Evolutionary conservation across 2,329 filamentous ascomycete species (phyloP), one percentile per base, ranked within the genome.

Genomic region (Colletotrichum musae): DNA sequence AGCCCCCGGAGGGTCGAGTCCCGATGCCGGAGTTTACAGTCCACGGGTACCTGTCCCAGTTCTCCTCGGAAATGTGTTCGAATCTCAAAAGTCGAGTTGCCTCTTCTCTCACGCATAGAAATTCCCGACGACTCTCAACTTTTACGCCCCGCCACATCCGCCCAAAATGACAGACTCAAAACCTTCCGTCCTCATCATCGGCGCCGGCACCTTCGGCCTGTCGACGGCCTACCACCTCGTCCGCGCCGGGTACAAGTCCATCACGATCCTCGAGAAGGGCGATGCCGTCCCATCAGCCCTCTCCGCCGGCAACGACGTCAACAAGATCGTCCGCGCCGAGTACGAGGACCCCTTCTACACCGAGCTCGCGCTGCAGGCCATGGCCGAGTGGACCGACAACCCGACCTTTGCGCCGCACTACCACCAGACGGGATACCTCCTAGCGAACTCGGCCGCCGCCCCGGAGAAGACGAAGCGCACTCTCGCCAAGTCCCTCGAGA

Each of bases 391-490:
- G 78, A 73, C 75, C 84, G 85, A 41, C 87, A 57, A 66, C 6
- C 74, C 75, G 9, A 53, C 79, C 1, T 78, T 80, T 45, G 64
- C 70, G 12, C 76, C 73, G 32, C 66, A 80, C 24, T 80, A 79
- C 64, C 73, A 63, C 7, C 72, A 77, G 68, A 77, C 75, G 0
- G 78, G 78, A 2, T 80, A 84, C 73, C 77, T 88, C 2, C 82
- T 86, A 47, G 83, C 81, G 52, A 81, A 81, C 15, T 84, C 85
- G 1, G 81, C 79, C 3, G 76, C 78, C 1, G 85, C 85, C 0
- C 81, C 85, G 0, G 74, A 81, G 36, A 84, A 86, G 64, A 83
- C 83, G 18, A 75, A 80, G 26, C 78, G 77, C 6, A 80, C 85
- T 32, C 72, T 87, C 47, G 76, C 79, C 39, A 77, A 80, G 69